Evolutionary conservation across 2,329 filamentous ascomycete genomes (phyloP).

Genomic region (Fusarium cicatricum): DNA sequence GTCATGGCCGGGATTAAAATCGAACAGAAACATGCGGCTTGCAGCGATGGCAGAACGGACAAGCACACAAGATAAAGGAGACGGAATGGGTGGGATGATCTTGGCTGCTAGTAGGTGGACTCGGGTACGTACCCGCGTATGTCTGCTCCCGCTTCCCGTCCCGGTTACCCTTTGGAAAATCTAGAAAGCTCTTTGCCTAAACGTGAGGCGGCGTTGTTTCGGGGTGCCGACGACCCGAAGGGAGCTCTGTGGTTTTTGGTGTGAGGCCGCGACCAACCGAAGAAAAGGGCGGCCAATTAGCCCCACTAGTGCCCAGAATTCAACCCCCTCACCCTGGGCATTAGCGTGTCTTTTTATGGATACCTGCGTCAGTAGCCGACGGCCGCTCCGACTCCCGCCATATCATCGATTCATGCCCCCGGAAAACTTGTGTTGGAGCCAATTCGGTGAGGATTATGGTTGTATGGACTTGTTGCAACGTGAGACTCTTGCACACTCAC

Average conservation of each 20-base stretch:
- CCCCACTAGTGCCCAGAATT: slow-evolving; percentile 1
- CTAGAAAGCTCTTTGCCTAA: neutral
- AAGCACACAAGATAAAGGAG: neutral
- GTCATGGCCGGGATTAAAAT: slow-evolving; percentile 27
- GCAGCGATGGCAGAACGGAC: slow-evolving; percentile 3
- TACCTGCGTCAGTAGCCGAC: slow-evolving; percentile 39
- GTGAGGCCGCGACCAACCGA: slow-evolving; percentile 38
- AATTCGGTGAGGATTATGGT: slow-evolving; percentile 7
- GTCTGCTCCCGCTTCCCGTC: neutral
- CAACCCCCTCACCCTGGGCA: neutral
- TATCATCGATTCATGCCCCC: slow-evolving; percentile 34
- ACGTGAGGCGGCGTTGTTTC: slow-evolving; percentile 1
- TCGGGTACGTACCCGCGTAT: slow-evolving; percentile 4
- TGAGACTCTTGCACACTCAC: neutral
- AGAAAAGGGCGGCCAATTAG: slow-evolving; percentile 15
- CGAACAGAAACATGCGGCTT: neutral
- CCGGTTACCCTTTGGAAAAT: neutral
- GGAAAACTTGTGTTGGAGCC: slow-evolving; percentile 1
- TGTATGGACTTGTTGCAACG: neutral
- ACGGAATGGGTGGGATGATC: neutral
- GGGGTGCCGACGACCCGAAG: slow-evolving; percentile 39
- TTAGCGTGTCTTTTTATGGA: neutral
- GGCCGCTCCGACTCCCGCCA: slow-evolving; percentile 40
- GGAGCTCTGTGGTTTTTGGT: slow-evolving; percentile 10
- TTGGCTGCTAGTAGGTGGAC: no score